These are phyloP conservation scores for Mimosa pudica DNA, from an alignment of 306 rosid genomes.

Conservation along the genomic window DNA sequence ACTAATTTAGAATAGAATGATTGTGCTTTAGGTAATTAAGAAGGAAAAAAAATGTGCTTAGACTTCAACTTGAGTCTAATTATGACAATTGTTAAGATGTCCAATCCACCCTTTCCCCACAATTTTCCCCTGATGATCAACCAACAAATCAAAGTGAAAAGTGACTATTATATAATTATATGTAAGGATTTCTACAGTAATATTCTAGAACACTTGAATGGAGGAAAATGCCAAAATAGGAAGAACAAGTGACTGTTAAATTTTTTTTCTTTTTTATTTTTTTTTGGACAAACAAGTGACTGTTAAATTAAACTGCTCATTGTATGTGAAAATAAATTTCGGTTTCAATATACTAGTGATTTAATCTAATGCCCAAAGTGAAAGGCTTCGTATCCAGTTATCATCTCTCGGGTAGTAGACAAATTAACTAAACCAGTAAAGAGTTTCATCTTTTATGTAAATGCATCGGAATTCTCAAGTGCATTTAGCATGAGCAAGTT, in stretches of 20 bases:
- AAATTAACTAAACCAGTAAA: too few relatives aligned
- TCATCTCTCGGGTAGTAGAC: too few relatives aligned
- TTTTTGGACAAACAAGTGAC: neutral
- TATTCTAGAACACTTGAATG: neutral
- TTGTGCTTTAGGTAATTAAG: constrained; percentile 21
- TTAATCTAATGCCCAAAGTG: too few relatives aligned
- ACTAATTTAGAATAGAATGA: constrained; percentile 32
- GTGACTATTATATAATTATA: constrained; percentile 6
- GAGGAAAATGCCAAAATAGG: constrained; percentile 1
- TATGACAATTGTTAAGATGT: constrained; percentile 38
- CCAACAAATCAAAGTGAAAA: constrained; percentile 22
- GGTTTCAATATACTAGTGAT: too few relatives aligned
- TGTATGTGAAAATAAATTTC: too few relatives aligned
- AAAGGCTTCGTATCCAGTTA: too few relatives aligned
- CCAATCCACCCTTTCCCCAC: constrained; percentile 28
- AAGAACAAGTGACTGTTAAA: neutral
- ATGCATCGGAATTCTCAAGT: neutral
- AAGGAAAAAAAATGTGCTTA: neutral
- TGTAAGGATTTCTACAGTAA: neutral
- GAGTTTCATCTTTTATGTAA: neutral
- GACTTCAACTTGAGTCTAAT: constrained; percentile 37
- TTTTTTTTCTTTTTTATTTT: too few relatives aligned
- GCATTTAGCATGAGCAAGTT: neutral
- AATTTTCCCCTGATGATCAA: constrained; percentile 8
- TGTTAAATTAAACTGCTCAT: neutral